Conservation (phyloP, 306 rosid species). For the Pachyrhizus erosus region DNA sequence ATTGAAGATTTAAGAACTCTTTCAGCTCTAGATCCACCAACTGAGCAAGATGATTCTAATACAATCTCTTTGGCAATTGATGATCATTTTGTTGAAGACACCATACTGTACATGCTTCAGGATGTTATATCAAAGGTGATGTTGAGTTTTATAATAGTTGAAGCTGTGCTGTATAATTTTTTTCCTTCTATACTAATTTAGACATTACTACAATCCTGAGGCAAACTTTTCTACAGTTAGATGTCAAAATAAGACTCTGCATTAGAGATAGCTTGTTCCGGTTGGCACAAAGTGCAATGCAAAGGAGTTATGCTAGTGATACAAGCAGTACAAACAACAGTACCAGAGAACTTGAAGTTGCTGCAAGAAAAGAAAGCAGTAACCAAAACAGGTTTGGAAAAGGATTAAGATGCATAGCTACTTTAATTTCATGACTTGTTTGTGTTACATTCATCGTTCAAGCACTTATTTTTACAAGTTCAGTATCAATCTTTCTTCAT, state of each 20-base stretch:
- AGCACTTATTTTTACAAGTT: background rate
- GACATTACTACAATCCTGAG: conserved; percentile 48
- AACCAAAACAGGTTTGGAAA: conserved; percentile 57
- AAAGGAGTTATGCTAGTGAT: conserved; percentile 63
- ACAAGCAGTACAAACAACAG: conserved; percentile 62
- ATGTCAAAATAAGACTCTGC: conserved; percentile 66
- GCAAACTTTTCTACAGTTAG: conserved; percentile 65
- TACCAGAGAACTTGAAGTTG: conserved; percentile 54
- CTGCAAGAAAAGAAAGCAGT: conserved; percentile 56
- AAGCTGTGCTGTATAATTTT: conserved; percentile 27
- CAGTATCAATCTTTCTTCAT: background rate
- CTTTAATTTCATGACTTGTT: conserved; percentile 12
- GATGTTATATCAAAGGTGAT: conserved; percentile 69
- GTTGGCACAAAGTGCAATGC: conserved; percentile 77
- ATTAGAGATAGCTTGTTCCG: conserved; percentile 87
- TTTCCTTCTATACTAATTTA: conserved; percentile 43
- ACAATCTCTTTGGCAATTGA: conserved; percentile 56
- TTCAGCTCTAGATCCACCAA: conserved; percentile 53
- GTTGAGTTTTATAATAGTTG: conserved; percentile 36
- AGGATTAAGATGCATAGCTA: background rate
- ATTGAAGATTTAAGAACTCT: conserved; percentile 58
- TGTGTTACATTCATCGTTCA: conserved; percentile 1
- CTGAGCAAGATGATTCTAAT: conserved; percentile 68
- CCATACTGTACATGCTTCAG: conserved; percentile 69
- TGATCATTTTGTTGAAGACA: conserved; percentile 62